Evolutionary conservation across 139 green algal species (phyloP), one percentile per base, ranked within the genome.

Genomic region (Desmodesmus armatus): DNA sequence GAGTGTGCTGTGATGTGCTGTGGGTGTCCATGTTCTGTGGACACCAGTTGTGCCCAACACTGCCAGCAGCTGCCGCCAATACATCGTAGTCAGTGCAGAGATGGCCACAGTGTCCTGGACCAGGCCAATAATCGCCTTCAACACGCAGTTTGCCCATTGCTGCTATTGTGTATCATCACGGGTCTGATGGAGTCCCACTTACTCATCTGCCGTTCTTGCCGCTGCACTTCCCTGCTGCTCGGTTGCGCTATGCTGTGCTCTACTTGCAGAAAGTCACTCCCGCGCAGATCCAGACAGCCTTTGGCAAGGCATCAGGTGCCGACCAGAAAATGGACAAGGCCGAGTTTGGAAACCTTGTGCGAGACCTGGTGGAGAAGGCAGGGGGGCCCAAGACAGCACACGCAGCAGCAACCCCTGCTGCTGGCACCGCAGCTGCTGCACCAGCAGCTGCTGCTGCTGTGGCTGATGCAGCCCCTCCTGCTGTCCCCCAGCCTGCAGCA

Each of bases 241-340:
- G 7, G 47, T 55, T 7, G 9, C 47, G 17, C 51, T 29, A 9
- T 69, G 60, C 60, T 69, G 60, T 33, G 60, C 47, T 13, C 47
- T 37, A 17, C 70, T 58, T 35, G 70, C 44, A 80, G 63, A 78
- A 62, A 23, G 44, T 84, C 37, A 60, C 78, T 0, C 15, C 39
- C 9, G 33, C 17, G 31, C 29, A n/a, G 5, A 76, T 84, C 76
- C 60, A 84, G 3, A 25, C 23, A 0, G 62, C 44, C 15, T 84
- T 84, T 49, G 47, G 49, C 17, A 76, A 66, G 27, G 78, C 76
- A 7, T 39, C 78, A 35, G 78, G 78, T 3, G 60, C 78, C 25
- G 78, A 84, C 25, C 5, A 75, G 23, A 84, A 76, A 62, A 40
- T 84, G 23, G 78, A 84, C 43, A 55, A 71, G 27, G 62, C 78